Base-by-base conservation (phyloP, 176 grass and related monocot species). In the Otatea glauca region DNA sequence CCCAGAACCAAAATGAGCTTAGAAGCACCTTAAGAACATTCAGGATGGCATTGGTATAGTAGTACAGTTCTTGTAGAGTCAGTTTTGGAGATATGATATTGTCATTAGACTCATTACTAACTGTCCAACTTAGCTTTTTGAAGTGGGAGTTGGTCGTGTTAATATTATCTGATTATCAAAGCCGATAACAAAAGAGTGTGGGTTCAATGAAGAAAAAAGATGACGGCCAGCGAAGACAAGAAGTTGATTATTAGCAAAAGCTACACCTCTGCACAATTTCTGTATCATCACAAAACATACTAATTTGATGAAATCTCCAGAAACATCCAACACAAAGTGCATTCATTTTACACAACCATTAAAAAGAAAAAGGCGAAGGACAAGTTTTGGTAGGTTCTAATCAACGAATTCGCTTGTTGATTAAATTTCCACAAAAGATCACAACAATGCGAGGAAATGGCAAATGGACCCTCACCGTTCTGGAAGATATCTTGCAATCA, bases 401-500 rank as follows among this genome's bases (percentile, higher is more conserved):
- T 53, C 18, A 62, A 27, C 60, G 10, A 75, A 42, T 38, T 23
- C 15, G 60, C 15, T 11, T 67, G 15, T 29, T 25, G 48, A 45
- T 11, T 66, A 48, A 27, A 62, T n/a, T 3, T 69, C 8, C 32
- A 79, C 34, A 24, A 43, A 65, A 79, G 42, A 87, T 59, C 48
- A 87, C 8, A 25, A 37, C 17, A 55, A 17, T 0, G 17, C 41
- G 17, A 54, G 35, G n/a, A 73, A 23, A 56, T 16, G 12, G 24
- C 44, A n/a, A 4, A 43, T 20, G 47, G 56, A 24, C 24, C 81
- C 81, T 58, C 56, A 18, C 20, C 32, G 2, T 18, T 76, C 16
- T 13, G 53, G 68, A 74, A 43, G 70, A 85, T 81, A 68, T 38
- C 2, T 67, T 64, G n/a, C 70, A 60, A 53, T 54, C 34, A 76